A percentile compares a stretch with the other conserved stretches of the same genome.
phyloP scores from a whole-genome alignment of 495 filamentous ascomycete species.

The Neurospora discreta region DNA sequence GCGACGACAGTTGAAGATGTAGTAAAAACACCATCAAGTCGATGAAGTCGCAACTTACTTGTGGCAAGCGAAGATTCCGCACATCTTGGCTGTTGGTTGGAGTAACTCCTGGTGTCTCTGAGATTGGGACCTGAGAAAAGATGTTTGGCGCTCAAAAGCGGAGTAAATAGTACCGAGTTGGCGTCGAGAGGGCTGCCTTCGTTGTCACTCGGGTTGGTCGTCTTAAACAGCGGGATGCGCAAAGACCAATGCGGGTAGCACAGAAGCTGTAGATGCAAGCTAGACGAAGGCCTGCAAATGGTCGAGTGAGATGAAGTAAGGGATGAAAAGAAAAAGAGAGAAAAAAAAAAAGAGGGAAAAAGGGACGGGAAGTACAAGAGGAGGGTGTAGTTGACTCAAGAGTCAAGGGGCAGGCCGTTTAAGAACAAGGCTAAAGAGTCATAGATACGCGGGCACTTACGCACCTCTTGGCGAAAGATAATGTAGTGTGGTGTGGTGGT shows the following conservation, averaged over 20 bases:
- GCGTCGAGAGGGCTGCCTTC: constrained; percentile 12
- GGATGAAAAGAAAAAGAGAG: constrained; percentile 11
- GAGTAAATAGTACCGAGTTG: constrained; percentile 15
- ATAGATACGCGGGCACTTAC: background rate
- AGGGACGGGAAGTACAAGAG: background rate
- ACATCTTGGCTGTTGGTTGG: constrained; percentile 32
- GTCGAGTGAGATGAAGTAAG: constrained; percentile 15
- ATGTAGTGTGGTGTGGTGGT: background rate
- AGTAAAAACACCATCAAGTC: background rate
- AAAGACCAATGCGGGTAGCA: constrained; percentile 1
- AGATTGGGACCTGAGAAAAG: constrained; percentile 5
- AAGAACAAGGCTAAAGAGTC: background rate
- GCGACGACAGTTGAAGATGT: background rate
- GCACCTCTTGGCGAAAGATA: background rate
- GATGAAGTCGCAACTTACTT: constrained; percentile 43
- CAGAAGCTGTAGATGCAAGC: constrained; percentile 1
- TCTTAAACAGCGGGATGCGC: background rate
- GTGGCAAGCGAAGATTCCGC: constrained; percentile 93
- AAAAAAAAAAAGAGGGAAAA: constrained; percentile 2
- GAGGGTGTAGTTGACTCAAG: background rate
- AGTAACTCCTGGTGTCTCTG: background rate
- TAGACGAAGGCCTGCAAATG: constrained; percentile 8
- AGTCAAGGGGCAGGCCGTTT: background rate
- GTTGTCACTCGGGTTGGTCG: constrained; percentile 13
- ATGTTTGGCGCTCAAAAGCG: constrained; percentile 12